These are phyloP conservation scores for Alternaria sp. DNA, from an alignment of 2,329 filamentous ascomycete genomes.

Conservation along the genomic window DNA sequence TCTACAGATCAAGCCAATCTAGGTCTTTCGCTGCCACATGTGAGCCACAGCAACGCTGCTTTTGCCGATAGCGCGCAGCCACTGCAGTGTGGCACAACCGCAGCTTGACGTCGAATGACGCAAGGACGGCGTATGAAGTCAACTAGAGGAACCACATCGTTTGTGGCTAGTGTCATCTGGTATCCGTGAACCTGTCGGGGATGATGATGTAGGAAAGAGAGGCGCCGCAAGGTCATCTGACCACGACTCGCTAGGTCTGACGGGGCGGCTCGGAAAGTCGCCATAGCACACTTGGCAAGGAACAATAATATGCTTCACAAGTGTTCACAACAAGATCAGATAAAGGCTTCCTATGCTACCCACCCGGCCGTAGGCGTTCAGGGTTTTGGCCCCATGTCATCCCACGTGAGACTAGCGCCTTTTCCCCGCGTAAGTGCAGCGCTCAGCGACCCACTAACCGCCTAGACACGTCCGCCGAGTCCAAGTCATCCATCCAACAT, in stretches of 20 bases:
- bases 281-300: not conserved
- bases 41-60: not conserved
- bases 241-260: not conserved
- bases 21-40: conserved; percentile 17
- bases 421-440: conserved; percentile 37
- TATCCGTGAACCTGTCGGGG: not conserved
- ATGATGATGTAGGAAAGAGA: not conserved
- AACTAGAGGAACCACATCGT: not conserved
- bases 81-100: conserved; percentile 2
- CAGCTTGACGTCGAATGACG: not conserved
- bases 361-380: conserved; percentile 1
- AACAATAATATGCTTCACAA: not conserved
- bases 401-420: conserved; percentile 36
- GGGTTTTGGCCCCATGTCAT: conserved; percentile 14
- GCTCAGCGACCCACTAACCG: conserved; percentile 29
- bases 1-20: conserved; percentile 75
- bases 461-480: conserved; percentile 27
- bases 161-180: not conserved
- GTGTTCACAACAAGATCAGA: not conserved
- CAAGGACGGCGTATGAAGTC: conserved; percentile 4
- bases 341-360: not conserved
- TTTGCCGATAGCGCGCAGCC: not conserved
- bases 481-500: conserved; percentile 22
- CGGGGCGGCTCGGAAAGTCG: conserved; percentile 1
- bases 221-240: not conserved